Evolutionary conservation across 2,329 filamentous ascomycete genomes (phyloP).

Genomic region (Ascochyta fabae): DNA sequence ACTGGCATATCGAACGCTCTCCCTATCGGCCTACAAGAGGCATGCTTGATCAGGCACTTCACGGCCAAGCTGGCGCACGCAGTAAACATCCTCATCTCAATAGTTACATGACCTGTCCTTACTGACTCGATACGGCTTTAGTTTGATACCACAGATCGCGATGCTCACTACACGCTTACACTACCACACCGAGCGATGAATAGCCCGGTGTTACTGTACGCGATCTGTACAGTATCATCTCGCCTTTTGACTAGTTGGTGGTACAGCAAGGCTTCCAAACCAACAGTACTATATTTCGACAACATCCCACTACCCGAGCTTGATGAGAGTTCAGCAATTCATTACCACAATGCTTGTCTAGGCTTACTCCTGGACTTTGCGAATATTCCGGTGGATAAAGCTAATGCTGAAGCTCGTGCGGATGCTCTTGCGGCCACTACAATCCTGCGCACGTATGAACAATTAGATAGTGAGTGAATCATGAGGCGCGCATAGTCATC

Average conservation of each 20-base stretch:
- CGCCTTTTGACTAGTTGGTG: background rate
- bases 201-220: background rate
- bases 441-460: background rate
- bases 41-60: constrained; percentile 1
- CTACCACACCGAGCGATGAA: background rate
- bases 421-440: constrained; percentile 1
- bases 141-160: background rate
- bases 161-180: background rate
- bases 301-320: background rate
- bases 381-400: background rate
- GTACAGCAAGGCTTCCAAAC: background rate
- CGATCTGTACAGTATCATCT: background rate
- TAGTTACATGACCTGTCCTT: background rate
- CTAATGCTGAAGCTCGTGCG: background rate
- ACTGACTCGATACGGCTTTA: background rate
- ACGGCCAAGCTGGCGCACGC: background rate
- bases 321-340: background rate
- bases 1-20: background rate
- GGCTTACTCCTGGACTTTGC: constrained; percentile 3
- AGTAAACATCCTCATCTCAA: background rate
- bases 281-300: background rate
- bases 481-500: background rate
- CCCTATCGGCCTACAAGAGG: constrained; percentile 1
- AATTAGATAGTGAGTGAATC: background rate
- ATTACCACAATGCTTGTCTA: constrained; percentile 3